These are phyloP conservation scores for Wolfiporia cocos DNA, from an alignment of 1,284 basidiomycete genomes.

Conservation along the genomic window DNA sequence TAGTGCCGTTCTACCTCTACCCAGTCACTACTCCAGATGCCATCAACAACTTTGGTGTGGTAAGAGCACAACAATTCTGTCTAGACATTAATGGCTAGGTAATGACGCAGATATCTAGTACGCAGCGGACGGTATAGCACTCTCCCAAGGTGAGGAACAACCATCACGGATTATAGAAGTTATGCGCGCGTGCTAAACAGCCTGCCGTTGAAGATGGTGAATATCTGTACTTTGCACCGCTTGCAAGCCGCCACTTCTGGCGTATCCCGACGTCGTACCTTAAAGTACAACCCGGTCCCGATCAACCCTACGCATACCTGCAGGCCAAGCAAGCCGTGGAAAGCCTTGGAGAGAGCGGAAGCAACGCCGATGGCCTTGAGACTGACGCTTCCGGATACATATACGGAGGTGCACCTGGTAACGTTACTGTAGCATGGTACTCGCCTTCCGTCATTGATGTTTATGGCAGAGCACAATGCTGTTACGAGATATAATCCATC, in stretches of 20 bases:
- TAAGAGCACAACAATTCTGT: not conserved
- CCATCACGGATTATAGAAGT: too few species aligned
- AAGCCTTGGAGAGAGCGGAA: slow-evolving; percentile 17
- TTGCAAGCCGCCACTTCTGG: slow-evolving; percentile 23
- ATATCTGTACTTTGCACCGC: slow-evolving; percentile 21
- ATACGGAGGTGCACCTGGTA: slow-evolving; percentile 19
- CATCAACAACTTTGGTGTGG: slow-evolving; percentile 10
- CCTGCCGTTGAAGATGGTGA: slow-evolving; percentile 14
- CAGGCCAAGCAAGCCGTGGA: slow-evolving; percentile 18
- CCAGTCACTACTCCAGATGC: slow-evolving; percentile 12
- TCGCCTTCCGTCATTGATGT: not conserved
- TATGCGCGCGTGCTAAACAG: not conserved
- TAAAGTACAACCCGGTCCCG: slow-evolving; percentile 13
- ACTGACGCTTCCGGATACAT: slow-evolving; percentile 22
- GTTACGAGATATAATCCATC: slow-evolving; percentile 22
- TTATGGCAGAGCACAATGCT: slow-evolving; percentile 19
- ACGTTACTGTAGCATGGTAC: not conserved
- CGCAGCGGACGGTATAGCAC: slow-evolving; percentile 13
- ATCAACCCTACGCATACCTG: slow-evolving; percentile 16
- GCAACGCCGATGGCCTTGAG: slow-evolving; percentile 24
- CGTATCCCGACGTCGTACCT: slow-evolving; percentile 23
- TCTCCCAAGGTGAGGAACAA: slow-evolving; percentile 9
- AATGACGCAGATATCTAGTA: slow-evolving; percentile 3
- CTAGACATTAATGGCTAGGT: not conserved
- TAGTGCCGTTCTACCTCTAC: slow-evolving; percentile 8